These are phyloP conservation scores for Aspergillus pseudoviridinutans DNA, from an alignment of 2,329 filamentous ascomycete genomes.

Conservation along the genomic window DNA sequence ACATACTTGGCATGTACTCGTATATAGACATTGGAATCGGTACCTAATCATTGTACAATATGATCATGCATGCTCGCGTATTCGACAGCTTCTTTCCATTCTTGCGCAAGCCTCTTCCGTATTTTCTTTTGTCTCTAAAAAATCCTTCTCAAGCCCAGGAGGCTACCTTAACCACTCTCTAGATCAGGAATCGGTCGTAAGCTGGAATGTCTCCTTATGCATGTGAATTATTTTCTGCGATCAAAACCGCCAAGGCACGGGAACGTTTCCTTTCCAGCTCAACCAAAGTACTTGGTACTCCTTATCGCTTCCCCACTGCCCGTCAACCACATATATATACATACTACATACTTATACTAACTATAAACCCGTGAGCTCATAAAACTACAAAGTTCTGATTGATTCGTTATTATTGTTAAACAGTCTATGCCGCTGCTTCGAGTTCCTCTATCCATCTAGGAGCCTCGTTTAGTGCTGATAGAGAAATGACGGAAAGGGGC, in stretches of 20 bases:
- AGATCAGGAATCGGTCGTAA: background rate
- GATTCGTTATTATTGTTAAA: background rate
- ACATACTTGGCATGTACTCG: background rate
- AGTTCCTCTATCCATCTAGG: background rate
- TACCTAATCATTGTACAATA: background rate
- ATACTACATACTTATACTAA: background rate
- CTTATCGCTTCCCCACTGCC: background rate
- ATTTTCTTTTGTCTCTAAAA: background rate
- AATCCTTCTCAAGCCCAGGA: background rate
- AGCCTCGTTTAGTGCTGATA: constrained; percentile 4
- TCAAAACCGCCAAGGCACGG: constrained; percentile 1
- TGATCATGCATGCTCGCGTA: background rate
- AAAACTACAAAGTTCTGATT: background rate
- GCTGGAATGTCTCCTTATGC: background rate
- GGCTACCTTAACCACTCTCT: background rate
- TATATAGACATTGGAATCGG: background rate
- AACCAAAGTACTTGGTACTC: background rate
- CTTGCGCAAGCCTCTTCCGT: background rate
- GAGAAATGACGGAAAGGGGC: constrained; percentile 28
- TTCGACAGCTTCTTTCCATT: background rate
- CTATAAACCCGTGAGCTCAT: background rate
- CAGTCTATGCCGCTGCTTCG: background rate
- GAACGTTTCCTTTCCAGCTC: background rate
- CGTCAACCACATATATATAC: background rate
- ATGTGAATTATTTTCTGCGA: background rate